Base-by-base conservation (phyloP, 2,329 filamentous ascomycete genomes). In the Beauveria brongniartii region DNA sequence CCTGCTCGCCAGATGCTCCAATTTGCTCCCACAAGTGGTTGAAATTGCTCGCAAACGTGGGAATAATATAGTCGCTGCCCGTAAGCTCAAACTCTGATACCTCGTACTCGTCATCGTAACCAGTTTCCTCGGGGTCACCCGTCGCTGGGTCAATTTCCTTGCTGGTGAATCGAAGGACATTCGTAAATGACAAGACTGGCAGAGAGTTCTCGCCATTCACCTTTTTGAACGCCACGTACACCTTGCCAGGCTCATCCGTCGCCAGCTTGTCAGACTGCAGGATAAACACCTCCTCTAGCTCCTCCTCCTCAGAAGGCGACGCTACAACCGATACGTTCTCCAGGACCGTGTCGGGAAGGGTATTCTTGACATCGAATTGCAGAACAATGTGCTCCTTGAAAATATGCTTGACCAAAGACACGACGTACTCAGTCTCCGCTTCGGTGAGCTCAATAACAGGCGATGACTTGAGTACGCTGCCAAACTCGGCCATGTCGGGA, bases 281-380 rank as follows among this genome's bases (percentile, higher is more conserved):
- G 70, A 96, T 94, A 73, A 97, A 97, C 51, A 96, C 90, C 71
- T 97, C 93, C 70, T 94, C 91, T 5, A 88, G 80, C 68, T 90
- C 87, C 58, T 94, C 92, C 59, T 94, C 89, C 43, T 95, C 89
- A 1, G 86, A 79, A 5, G 92, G 91, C 0, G 88, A 88, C 34
- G 89, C 89, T 20, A 92, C 83, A 44, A 96, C 85, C 0, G 90
- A 91, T 18, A 96, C 91, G 64, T 96, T 91, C 72, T 96, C 91
- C 40, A 97, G 81, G 30, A 99, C 85, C 18, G 92, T 96, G 63
- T 92, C 91, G 14, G 91, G 88, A 12, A 99, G 82, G 2, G 94
- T 99, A 79, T 99, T 99, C 82, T 96, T 97, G 74, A 99, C 87
- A 72, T 97, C 91, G 74, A 94, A 99, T 72, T 99, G 94, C 59